A percentile compares a stretch with the other conserved stretches of the same genome.
Conservation (phyloP, 2,329 filamentous ascomycete species). For the Cercospora canescens region DNA sequence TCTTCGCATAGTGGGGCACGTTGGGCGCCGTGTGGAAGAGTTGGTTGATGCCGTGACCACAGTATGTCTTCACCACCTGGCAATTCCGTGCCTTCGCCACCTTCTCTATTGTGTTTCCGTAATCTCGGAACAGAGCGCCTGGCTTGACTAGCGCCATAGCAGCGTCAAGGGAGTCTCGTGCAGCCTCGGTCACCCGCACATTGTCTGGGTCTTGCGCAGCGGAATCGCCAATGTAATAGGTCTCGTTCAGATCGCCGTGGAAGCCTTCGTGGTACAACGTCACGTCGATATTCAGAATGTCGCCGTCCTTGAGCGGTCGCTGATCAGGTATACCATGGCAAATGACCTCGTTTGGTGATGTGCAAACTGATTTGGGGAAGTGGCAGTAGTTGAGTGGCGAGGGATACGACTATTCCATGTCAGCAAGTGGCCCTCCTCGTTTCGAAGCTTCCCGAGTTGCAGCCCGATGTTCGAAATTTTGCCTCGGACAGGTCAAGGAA, state of each 20-base stretch:
- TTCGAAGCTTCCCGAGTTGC: too few species aligned
- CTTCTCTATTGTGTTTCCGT: constrained; percentile 93
- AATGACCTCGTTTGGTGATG: constrained; percentile 94
- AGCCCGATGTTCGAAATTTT: too few species aligned
- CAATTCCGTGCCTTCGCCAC: constrained; percentile 82
- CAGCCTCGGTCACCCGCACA: constrained; percentile 86
- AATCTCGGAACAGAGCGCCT: constrained; percentile 87
- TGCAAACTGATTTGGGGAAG: constrained; percentile 98
- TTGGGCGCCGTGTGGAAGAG: constrained; percentile 93
- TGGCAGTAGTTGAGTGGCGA: constrained; percentile 93
- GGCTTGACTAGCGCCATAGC: constrained; percentile 92
- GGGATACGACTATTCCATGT: constrained; percentile 72
- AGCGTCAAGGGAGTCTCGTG: constrained; percentile 85
- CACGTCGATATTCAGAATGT: constrained; percentile 96
- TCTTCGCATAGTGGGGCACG: constrained; percentile 96
- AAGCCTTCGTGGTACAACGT: constrained; percentile 92
- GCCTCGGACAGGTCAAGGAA: neutral
- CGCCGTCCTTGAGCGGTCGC: constrained; percentile 81
- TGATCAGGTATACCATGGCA: constrained; percentile 98
- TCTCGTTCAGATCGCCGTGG: constrained; percentile 96
- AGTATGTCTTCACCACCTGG: constrained; percentile 93
- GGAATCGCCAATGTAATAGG: constrained; percentile 93
- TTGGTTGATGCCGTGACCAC: constrained; percentile 91
- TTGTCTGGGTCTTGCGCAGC: constrained; percentile 80
- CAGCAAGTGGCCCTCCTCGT: constrained; percentile 4